phyloP scores from a whole-genome alignment of 441 rosid species.

The Cnidoscolus chayamansa region DNA sequence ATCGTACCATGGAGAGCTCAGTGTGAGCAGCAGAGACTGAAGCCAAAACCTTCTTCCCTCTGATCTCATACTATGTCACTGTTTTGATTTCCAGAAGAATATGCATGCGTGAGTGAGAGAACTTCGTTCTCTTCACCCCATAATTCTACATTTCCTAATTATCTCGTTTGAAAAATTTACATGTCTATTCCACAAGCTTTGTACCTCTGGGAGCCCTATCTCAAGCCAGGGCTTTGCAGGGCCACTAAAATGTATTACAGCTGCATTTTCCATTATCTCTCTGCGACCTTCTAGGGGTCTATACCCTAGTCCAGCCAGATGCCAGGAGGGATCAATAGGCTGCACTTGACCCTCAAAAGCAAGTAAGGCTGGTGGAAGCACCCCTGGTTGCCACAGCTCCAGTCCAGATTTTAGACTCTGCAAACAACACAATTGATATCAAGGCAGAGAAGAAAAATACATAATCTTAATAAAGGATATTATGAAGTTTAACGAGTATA shows the following conservation, averaged over 20 bases:
- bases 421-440: neutral
- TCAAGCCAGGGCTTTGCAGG: conserved; percentile 99
- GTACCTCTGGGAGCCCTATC: conserved; percentile 61
- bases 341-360: conserved; percentile 74
- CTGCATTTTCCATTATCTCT: conserved; percentile 50
- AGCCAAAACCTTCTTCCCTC: conserved; percentile 92
- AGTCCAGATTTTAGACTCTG: conserved; percentile 72
- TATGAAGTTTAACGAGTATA: neutral
- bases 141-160: conserved; percentile 68
- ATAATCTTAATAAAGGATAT: neutral
- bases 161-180: conserved; percentile 66
- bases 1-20: conserved; percentile 14
- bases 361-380: conserved; percentile 68
- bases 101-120: conserved; percentile 23
- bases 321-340: conserved; percentile 77
- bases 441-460: neutral
- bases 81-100: conserved; percentile 21
- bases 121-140: conserved; percentile 43
- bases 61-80: conserved; percentile 32
- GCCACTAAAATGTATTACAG: conserved; percentile 84
- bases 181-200: conserved; percentile 64
- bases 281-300: conserved; percentile 32
- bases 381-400: conserved; percentile 81
- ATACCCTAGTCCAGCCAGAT: conserved; percentile 70
- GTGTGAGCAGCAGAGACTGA: conserved; percentile 63